Base-by-base conservation (phyloP, 2,329 filamentous ascomycete species). In the Fusarium piperis region DNA sequence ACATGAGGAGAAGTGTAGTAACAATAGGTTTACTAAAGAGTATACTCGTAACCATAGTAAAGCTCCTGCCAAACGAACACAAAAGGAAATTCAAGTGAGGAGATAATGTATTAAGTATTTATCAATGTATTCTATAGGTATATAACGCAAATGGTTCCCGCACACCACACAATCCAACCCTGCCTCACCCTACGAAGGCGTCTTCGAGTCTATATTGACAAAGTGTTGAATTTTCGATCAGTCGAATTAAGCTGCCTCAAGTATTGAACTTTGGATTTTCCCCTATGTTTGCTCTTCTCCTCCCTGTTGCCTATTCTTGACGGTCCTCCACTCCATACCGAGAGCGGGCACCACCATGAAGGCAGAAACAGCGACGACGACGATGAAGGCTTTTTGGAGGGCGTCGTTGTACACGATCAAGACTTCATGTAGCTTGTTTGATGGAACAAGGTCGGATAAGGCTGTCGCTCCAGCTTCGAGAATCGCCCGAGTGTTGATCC, bases 291-390 rank as follows among this genome's bases (percentile, higher is more conserved):
- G 16, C n/a, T 36, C 51, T 18, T 32, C 30, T 20, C 62, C 41
- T 10, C 41, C 59, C n/a, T 53, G 41, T 12, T 64, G 60, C 52
- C 59, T 33, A n/a, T 35, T 59, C 59, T 73, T 73, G 9, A 73
- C 56, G 35, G 41, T 65, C 65, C 61, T 71, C 68, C 71, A 67
- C 60, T 71, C 68, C 48, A 67, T 62, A 4, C 61, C 61, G 9
- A 65, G 28, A 16, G 61, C 55, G 2, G 65, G 61, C 9, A 65
- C 26, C 12, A 61, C 33, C 58, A 65, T 60, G 9, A 67, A 64
- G 35, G 36, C 53, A 13, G 65, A 55, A 23, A 64, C 36, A 10
- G 28, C 48, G 12, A 64, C 61, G 5, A 51, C 61, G 15, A 67
- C 61, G 4, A 60, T 36, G 16, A 67, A 67, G 6, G 56, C 55